These are phyloP conservation scores for Bertia moriformis DNA, from an alignment of 2,329 filamentous ascomycete genomes.

Conservation along the genomic window DNA sequence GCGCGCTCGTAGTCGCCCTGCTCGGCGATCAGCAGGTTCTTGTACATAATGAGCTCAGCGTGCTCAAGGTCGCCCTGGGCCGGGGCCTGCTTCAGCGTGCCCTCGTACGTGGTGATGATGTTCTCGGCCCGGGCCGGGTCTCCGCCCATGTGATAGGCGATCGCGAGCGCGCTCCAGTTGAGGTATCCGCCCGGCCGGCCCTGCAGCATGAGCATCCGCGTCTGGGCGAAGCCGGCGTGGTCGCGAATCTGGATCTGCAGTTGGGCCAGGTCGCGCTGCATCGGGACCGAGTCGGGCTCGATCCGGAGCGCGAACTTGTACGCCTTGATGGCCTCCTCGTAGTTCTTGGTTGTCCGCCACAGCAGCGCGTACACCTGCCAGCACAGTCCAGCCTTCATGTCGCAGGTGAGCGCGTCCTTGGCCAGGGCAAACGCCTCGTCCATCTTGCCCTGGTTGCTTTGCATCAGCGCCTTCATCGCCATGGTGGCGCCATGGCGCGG, in stretches of 20 bases:
- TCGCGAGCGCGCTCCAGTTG: conserved; percentile 90
- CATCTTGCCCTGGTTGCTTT: conserved; percentile 80
- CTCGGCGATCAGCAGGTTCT: conserved; percentile 87
- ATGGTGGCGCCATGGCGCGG: conserved; percentile 95
- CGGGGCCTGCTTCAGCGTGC: conserved; percentile 72
- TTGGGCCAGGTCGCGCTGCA: conserved; percentile 82
- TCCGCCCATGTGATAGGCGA: conserved; percentile 82
- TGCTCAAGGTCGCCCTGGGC: conserved; percentile 74
- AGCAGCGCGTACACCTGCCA: conserved; percentile 98
- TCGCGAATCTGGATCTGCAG: conserved; percentile 95
- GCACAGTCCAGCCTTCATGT: conserved; percentile 98
- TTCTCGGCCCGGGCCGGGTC: conserved; percentile 77
- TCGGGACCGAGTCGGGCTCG: conserved; percentile 87
- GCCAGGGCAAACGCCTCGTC: conserved; percentile 89
- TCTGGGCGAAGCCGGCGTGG: conserved; percentile 83
- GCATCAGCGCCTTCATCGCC: conserved; percentile 95
- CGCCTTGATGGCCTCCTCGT: conserved; percentile 96
- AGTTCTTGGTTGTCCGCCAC: conserved; percentile 89
- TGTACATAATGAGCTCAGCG: conserved; percentile 87
- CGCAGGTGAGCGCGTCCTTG: conserved; percentile 80
- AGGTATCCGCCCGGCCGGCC: conserved; percentile 67
- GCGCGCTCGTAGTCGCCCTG: conserved; percentile 70
- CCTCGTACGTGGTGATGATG: conserved; percentile 80
- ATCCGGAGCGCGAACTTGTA: conserved; percentile 90
- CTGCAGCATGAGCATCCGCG: conserved; percentile 75